Conservation (phyloP, 129 eudicot species). For the Tagetes erecta region DNA sequence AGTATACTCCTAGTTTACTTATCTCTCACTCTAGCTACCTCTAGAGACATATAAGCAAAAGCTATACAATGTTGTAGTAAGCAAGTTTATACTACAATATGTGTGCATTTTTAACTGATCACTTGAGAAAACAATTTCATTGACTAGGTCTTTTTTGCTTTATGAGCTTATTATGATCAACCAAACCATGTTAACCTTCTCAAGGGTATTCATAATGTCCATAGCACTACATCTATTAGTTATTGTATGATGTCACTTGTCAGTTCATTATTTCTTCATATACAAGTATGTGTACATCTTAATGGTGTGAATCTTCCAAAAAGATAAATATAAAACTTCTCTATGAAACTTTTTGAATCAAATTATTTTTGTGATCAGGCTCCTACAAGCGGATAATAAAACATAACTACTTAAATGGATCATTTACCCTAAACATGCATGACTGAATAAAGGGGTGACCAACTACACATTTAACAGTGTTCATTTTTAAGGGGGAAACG, state of each 20-base stretch:
- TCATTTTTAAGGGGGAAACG: neutral
- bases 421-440: constrained; percentile 25
- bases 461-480: neutral
- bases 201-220: neutral
- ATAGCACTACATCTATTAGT: neutral
- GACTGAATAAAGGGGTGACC: neutral
- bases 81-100: neutral
- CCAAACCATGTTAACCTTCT: neutral
- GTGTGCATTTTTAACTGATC: constrained; percentile 2
- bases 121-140: neutral
- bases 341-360: neutral
- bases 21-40: neutral
- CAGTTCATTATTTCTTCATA: constrained; percentile 3
- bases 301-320: neutral
- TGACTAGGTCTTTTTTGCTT: neutral
- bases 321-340: neutral
- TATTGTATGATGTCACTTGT: neutral
- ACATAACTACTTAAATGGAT: neutral
- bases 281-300: neutral
- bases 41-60: neutral
- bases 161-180: neutral
- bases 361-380: neutral
- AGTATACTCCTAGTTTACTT: neutral
- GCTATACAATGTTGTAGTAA: neutral
- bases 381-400: constrained; percentile 21